Conservation (phyloP, 352 stramenopile species). For the Globisporangium nagaii region DNA sequence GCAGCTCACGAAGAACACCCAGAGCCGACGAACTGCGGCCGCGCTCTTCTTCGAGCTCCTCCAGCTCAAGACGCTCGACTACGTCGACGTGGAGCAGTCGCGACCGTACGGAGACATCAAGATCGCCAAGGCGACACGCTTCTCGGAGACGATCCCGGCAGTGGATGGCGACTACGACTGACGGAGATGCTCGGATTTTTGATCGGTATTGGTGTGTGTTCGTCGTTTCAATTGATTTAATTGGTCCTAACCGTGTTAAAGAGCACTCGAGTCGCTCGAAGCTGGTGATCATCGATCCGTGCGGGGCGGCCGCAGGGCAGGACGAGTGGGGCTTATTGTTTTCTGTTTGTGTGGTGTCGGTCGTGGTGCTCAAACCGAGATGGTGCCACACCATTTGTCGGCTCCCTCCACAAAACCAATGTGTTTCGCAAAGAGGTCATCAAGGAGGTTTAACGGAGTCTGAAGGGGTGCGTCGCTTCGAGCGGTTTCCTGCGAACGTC, state of each 20-base stretch:
- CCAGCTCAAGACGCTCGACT: constrained; percentile 97
- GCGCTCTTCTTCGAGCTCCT: constrained; percentile 97
- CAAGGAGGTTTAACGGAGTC: too few species aligned
- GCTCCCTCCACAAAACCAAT: too few species aligned
- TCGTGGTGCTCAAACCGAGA: too few species aligned
- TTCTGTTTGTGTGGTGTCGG: too few species aligned
- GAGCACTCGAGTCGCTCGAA: too few species aligned
- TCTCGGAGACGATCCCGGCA: constrained; percentile 71
- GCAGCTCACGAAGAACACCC: constrained; percentile 76
- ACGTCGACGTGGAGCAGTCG: constrained; percentile 93
- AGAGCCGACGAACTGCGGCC: constrained; percentile 85
- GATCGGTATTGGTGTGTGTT: background rate
- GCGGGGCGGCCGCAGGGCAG: too few species aligned
- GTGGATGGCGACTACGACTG: constrained; percentile 46
- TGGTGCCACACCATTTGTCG: too few species aligned
- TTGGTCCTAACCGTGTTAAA: background rate
- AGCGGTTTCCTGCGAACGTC: constrained; percentile 2
- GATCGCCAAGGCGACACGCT: constrained; percentile 68
- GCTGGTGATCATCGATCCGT: too few species aligned
- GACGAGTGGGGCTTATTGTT: too few species aligned
- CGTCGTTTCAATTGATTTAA: background rate
- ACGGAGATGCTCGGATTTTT: background rate
- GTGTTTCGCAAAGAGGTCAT: too few species aligned
- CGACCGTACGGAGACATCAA: constrained; percentile 93
- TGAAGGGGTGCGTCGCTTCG: too few species aligned